Base-by-base conservation (phyloP, 1,284 basidiomycete species). In the Malassezia furfur region DNA sequence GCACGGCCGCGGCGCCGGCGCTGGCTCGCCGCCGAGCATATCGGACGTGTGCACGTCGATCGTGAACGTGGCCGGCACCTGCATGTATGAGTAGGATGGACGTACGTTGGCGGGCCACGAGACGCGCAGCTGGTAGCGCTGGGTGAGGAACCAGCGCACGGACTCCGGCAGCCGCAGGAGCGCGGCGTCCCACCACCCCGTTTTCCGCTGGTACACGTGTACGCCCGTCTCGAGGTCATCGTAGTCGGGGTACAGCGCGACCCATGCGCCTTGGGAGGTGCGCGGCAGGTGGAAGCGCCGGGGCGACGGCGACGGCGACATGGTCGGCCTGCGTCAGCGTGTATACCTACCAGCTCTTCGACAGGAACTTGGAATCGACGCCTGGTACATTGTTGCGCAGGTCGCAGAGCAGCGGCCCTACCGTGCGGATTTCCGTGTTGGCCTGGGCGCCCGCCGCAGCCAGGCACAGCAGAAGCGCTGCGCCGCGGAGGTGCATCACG, bases 61-160 rank as follows among this genome's bases (percentile, higher is more conserved):
- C 1, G 12, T 8, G 25, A 48, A 38, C 6, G 36, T 31, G 6
- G 50, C 54, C 4, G 50, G 48, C 0, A 48, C 12, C 52, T 50
- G 28, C 14, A 22, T 43, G n/a, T 45, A 5, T 21, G 36, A 19
- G 19, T 12, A n/a, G n/a, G n/a, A n/a, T n/a, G 19, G 6, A 25
- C 35, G 34, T 48, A 57, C 54, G 36, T 48, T 48, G 0, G 55
- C 55, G 3, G 55, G 55, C 37, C 45, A 43, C 10, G 55, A 57
- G 3, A 57, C 4, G 12, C 55, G 37, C 34, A 57, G 38, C 14
- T 52, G 50, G 43, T 57, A 57, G 12, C 50, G 34, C 30, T 57
- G 43, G 17, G 54, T 57, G 6, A 48, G 43, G 3, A 22, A 11
- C 54, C 54, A 57, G 12, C 37, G 39, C 30, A 22, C 22, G 10